Evolutionary conservation across 768 basidiomycete genomes (phyloP), one percentile per base, ranked within the genome.

Genomic region (Leucosporidium scottii): DNA sequence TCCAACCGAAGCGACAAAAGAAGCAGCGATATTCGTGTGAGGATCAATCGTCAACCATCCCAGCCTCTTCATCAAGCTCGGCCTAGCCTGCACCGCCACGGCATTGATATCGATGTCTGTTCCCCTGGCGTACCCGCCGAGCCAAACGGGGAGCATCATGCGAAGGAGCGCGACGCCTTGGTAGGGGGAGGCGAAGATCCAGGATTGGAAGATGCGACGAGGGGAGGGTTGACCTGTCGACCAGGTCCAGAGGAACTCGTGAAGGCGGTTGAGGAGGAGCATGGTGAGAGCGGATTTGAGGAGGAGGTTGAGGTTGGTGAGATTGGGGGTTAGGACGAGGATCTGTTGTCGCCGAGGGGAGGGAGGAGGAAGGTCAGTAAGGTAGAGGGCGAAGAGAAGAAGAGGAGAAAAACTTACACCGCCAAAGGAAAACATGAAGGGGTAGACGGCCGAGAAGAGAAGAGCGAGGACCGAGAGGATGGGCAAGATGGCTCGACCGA

Each of bases 161-260:
- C 70, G 70, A 0, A 68, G 15, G 59, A 71, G 67, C 17, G 70
- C 70, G 58, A 71, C 36, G 25, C 63, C 64, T 27, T 71, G 64
- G 70, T 71, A 71, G 10, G 70, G 70, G 15, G 66, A 66, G 56
- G 70, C 64, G 48, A 68, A 71, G 66, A 68, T 65, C 66, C 66
- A 67, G 13, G 70, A 48, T 31, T 71, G 70, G 44, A 71, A 27
- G 4, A 54, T 31, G 27, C 70, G 66, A 18, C 70, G 66, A 12
- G 70, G 66, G 9, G 66, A 68, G 8, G 60, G 70, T 1, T 50
- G 64, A n/a, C 64, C 60, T 1, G 70, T 71, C 47, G 70, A 67
- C 66, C 66, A 71, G 58, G 49, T 44, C 66, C 66, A 71, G 13
- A 66, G 44, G 47, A 44, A 20, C 21, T 67, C 70, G 64, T 71